Evolutionary conservation across 768 basidiomycete species (phyloP), one percentile per base, ranked within the genome.

Genomic region (Tricholoma furcatifolium): DNA sequence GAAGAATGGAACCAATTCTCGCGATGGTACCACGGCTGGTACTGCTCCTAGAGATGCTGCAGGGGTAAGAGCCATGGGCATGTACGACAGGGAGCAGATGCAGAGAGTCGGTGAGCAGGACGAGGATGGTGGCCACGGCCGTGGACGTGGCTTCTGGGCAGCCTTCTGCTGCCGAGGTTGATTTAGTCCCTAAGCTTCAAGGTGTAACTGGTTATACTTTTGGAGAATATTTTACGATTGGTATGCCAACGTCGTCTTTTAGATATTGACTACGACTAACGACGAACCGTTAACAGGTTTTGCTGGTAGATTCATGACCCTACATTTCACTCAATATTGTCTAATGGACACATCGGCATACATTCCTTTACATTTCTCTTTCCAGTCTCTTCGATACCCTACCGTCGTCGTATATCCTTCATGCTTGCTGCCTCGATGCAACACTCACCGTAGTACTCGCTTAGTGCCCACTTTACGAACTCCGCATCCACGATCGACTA

Each of bases 121-220:
- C 54, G 85, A 87, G 54, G 85, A 87, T 61, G 82, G 77, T 56
- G 82, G 81, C 23, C 81, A 81, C 54, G 83, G 80, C 51, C 77
- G 80, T 65, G 76, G 78, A 67, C 80, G 74, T 55, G 82, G 86
- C 18, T 75, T 91, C 64, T 85, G 80, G 71, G 73, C 74, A 56
- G 71, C 82, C 39, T 69, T 91, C 52, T 91, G 88, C 69, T 91
- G 88, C 67, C 79, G 82, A 61, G 82, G 77, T 73, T 88, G 56
- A 70, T 59, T 58, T 61, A 63, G 53, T 51, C 21, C 20, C 43
- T 43, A 48, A 44, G 49, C 36, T 47, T 39, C 39, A 34, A 40
- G 47, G 63, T 66, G 68, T 70, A 66, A 49, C 71, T 60, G 72
- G 70, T 48, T 70, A 65, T 65, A 65, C 62, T 50, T 56, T 48